These are phyloP conservation scores for Peronospora destructor DNA, from an alignment of 352 stramenopile species.

Conservation along the genomic window DNA sequence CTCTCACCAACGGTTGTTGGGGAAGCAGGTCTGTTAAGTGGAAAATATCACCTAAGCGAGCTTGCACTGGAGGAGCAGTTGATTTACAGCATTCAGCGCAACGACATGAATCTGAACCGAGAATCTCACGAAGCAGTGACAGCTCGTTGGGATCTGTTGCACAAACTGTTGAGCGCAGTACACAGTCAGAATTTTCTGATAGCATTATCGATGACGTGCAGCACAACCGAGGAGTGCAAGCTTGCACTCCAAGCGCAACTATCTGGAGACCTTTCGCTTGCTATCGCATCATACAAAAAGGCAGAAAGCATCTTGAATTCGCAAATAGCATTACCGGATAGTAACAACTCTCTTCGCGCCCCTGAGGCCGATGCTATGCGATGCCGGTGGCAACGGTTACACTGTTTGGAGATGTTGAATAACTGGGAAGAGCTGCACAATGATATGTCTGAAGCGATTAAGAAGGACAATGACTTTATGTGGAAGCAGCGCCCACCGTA, in stretches of 20 bases:
- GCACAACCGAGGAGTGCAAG: slow-evolving; percentile 48
- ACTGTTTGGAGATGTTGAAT: slow-evolving; percentile 62
- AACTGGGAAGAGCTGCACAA: slow-evolving; percentile 53
- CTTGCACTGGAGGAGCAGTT: slow-evolving; percentile 62
- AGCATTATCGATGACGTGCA: slow-evolving; percentile 45
- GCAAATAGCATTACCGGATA: slow-evolving; percentile 36
- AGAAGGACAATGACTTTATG: slow-evolving; percentile 27
- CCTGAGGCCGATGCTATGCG: slow-evolving; percentile 41
- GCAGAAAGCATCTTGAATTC: slow-evolving; percentile 39
- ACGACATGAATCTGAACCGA: slow-evolving; percentile 1
- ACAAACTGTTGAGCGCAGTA: slow-evolving; percentile 60
- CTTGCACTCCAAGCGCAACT: slow-evolving; percentile 57
- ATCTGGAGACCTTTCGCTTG: slow-evolving; percentile 57
- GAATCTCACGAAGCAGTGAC: slow-evolving; percentile 18
- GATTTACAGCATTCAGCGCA: slow-evolving; percentile 23
- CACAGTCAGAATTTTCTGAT: slow-evolving; percentile 64
- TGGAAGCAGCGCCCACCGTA: slow-evolving; percentile 63
- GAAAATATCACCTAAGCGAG: slow-evolving; percentile 50
- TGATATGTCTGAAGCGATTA: slow-evolving; percentile 29
- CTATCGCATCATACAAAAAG: slow-evolving; percentile 68
- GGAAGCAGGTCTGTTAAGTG: slow-evolving; percentile 52
- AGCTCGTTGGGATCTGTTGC: slow-evolving; percentile 59
- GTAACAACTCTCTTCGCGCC: slow-evolving; percentile 14
- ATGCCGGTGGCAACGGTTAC: slow-evolving; percentile 57
- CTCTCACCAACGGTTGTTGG: slow-evolving; percentile 42